These are phyloP conservation scores for Nicotiana paniculata DNA, from an alignment of 257 asterid species.

Conservation along the genomic window DNA sequence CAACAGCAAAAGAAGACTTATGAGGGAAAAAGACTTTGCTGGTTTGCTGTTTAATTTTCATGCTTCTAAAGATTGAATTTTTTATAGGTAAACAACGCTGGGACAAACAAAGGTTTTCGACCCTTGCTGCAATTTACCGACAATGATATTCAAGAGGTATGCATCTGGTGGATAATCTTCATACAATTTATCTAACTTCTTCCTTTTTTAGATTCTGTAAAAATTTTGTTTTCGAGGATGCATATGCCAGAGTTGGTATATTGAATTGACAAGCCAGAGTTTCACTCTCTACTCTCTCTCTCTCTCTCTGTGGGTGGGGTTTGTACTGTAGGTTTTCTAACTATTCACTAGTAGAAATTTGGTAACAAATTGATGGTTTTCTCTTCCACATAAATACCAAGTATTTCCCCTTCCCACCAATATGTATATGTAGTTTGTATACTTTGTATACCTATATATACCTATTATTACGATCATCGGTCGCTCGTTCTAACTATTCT, in stretches of 20 bases:
- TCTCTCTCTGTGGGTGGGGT: not conserved
- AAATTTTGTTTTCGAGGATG: not conserved
- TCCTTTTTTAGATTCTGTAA: not conserved
- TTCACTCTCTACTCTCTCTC: not conserved
- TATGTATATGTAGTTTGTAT: not conserved
- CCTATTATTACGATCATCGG: not conserved
- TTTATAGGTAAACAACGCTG: slow-evolving; percentile 86
- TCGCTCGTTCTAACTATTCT: not conserved
- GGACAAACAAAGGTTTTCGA: slow-evolving; percentile 96
- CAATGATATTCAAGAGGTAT: slow-evolving; percentile 82
- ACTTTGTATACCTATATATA: not conserved
- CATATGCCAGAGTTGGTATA: not conserved
- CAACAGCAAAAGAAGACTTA: not conserved
- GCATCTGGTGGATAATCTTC: not conserved
- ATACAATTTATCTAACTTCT: not conserved
- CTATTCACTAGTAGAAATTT: not conserved
- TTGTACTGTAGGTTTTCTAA: not conserved
- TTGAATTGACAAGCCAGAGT: not conserved
- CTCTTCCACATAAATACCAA: no score
- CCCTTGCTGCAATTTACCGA: slow-evolving; percentile 82
- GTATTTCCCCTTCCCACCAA: not conserved
- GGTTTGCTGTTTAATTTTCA: not conserved
- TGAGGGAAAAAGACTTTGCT: not conserved
- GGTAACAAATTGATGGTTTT: not conserved
- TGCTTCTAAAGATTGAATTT: not conserved